Percentiles rank a stretch among this genome's conserved stretches.
These are phyloP conservation scores for Pseudogymnoascus sp. DNA, from an alignment of 2,329 filamentous ascomycete species.

Conservation along the genomic window DNA sequence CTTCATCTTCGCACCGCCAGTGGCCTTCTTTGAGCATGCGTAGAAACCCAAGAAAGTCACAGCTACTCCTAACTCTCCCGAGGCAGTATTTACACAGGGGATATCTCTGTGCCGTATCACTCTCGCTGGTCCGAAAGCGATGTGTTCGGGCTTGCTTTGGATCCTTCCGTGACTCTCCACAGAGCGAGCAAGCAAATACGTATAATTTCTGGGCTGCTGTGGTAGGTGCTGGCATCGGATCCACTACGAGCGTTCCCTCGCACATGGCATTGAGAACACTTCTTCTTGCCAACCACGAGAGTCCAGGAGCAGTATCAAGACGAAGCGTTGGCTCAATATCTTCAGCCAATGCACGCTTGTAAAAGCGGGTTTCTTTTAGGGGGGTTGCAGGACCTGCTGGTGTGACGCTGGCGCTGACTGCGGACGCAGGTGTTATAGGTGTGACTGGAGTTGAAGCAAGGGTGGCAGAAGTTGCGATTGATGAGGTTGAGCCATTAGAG, in stretches of 20 bases:
- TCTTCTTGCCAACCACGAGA: constrained; percentile 88
- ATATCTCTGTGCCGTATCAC: constrained; percentile 77
- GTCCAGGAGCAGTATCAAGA: constrained; percentile 77
- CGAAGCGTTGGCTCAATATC: constrained; percentile 92
- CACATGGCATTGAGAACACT: constrained; percentile 76
- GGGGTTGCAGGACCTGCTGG: constrained; percentile 41
- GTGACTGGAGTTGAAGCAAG: constrained; percentile 48
- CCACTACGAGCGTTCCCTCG: constrained; percentile 79
- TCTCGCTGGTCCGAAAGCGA: constrained; percentile 82
- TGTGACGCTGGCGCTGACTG: constrained; percentile 36
- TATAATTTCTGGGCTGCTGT: constrained; percentile 38
- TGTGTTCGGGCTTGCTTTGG: constrained; percentile 67
- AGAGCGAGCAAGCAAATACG: constrained; percentile 60
- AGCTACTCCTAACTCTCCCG: constrained; percentile 72
- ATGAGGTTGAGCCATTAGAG: constrained; percentile 53
- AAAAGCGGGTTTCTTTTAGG: constrained; percentile 87
- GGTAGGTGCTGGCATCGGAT: constrained; percentile 62
- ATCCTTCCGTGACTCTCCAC: constrained; percentile 72
- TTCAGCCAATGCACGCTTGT: constrained; percentile 78
- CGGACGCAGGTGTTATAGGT: constrained; percentile 49
- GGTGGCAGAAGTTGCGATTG: constrained; percentile 43
- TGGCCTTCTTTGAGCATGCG: constrained; percentile 88
- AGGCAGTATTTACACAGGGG: constrained; percentile 86
- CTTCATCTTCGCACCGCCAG: constrained; percentile 74
- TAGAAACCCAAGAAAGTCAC: constrained; percentile 87